Conservation (phyloP, 2,329 filamentous ascomycete species). For the Stemphylium beticola region DNA sequence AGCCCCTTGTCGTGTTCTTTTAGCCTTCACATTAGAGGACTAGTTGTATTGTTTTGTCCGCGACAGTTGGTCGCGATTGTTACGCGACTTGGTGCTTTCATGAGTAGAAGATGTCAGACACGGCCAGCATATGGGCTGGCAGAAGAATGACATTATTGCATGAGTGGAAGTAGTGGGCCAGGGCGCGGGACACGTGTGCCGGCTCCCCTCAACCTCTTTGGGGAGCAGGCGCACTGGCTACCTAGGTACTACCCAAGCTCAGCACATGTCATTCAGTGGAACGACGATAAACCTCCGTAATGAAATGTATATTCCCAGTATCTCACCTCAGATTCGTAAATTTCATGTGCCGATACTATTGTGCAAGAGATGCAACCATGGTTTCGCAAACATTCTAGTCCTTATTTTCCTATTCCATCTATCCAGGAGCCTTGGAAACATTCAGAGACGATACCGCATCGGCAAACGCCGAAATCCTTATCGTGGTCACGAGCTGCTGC, state of each 20-base stretch:
- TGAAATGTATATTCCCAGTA: conserved; percentile 17
- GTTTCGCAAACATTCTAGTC: too few species aligned
- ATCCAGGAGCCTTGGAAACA: too few species aligned
- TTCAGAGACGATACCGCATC: neutral
- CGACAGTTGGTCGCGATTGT: conserved; percentile 4
- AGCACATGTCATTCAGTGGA: conserved; percentile 4
- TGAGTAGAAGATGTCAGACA: neutral
- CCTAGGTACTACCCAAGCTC: neutral
- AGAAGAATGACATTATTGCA: neutral
- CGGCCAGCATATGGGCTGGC: neutral
- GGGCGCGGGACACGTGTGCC: neutral
- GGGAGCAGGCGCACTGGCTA: conserved; percentile 1
- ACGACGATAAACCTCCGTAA: conserved; percentile 14
- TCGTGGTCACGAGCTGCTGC: conserved; percentile 10
- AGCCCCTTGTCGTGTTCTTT: conserved; percentile 1
- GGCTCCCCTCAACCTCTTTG: neutral
- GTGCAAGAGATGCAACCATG: neutral
- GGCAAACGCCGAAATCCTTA: conserved; percentile 9
- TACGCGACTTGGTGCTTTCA: conserved; percentile 7
- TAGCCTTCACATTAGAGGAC: neutral
- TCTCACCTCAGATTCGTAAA: conserved; percentile 2
- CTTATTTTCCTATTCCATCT: too few species aligned
- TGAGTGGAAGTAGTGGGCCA: neutral
- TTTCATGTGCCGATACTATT: neutral
- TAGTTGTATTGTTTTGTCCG: conserved; percentile 13